Evolutionary conservation across 768 basidiomycete genomes (phyloP).

Genomic region (Termitomyces sp.): DNA sequence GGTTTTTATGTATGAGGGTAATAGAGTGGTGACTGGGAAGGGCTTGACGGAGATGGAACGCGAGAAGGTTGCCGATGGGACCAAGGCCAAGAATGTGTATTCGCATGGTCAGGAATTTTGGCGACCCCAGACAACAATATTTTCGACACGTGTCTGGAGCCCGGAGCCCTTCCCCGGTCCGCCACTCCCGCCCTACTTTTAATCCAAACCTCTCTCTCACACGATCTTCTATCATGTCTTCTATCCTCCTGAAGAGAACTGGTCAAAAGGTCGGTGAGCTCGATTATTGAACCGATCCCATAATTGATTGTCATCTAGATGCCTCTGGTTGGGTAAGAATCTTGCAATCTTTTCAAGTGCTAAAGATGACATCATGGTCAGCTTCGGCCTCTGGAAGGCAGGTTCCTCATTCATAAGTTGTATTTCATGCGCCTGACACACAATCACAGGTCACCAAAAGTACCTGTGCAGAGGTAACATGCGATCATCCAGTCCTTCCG

Average conservation of each 20-base stretch:
- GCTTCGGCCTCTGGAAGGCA: conserved; percentile 73
- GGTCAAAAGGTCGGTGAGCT: conserved; percentile 42
- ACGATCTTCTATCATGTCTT: conserved; percentile 33
- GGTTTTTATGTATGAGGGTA: conserved; percentile 63
- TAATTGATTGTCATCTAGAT: conserved; percentile 35
- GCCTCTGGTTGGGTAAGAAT: conserved; percentile 65
- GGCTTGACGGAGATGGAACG: conserved; percentile 68
- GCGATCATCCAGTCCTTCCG: neutral
- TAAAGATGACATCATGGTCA: conserved; percentile 19
- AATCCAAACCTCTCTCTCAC: neutral
- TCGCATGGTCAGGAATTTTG: conserved; percentile 41
- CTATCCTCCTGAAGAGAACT: conserved; percentile 52
- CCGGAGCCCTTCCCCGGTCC: neutral
- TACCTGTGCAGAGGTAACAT: conserved; percentile 51
- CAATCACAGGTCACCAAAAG: conserved; percentile 49
- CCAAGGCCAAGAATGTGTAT: conserved; percentile 79
- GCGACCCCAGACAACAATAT: too few relatives aligned
- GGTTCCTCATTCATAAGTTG: conserved; percentile 2
- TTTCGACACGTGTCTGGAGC: neutral
- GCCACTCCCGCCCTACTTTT: neutral
- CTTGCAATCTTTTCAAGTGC: neutral
- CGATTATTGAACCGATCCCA: neutral
- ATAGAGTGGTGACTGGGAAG: conserved; percentile 49
- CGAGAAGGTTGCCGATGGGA: conserved; percentile 76
- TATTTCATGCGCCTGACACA: conserved; percentile 31